These are phyloP conservation scores for Oxyria digyna DNA, from an alignment of 148 eudicot species.

Conservation along the genomic window DNA sequence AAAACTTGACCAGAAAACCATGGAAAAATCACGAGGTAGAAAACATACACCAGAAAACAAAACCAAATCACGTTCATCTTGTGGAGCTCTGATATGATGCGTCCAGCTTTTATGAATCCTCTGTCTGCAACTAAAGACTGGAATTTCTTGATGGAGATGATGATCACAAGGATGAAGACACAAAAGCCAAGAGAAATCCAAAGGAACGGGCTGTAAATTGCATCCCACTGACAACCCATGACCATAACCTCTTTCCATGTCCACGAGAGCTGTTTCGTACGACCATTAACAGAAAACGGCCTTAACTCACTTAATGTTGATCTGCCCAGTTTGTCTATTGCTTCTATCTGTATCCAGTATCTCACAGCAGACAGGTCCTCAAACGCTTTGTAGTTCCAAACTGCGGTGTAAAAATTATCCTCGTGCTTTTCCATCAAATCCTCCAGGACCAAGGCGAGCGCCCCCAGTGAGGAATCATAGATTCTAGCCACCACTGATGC, in stretches of 20 bases:
- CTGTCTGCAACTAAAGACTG: constrained; percentile 36
- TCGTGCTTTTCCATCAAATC: constrained; percentile 38
- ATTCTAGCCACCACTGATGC: constrained; percentile 58
- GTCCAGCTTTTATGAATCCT: constrained; percentile 40
- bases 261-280: constrained; percentile 44
- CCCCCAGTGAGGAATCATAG: constrained; percentile 55
- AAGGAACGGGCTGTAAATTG: constrained; percentile 58
- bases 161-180: constrained; percentile 42
- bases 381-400: constrained; percentile 68
- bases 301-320: constrained; percentile 43
- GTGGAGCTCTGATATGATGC: constrained; percentile 46
- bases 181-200: constrained; percentile 29
- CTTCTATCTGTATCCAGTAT: constrained; percentile 77
- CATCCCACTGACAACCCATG: constrained; percentile 90
- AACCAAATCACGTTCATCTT: constrained; percentile 42
- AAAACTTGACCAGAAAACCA: constrained; percentile 66
- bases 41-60: constrained; percentile 36
- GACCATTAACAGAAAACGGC: constrained; percentile 73
- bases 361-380: constrained; percentile 65
- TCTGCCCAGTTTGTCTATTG: constrained; percentile 42
- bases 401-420: constrained; percentile 31
- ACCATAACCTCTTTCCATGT: constrained; percentile 76
- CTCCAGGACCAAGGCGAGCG: constrained; percentile 42
- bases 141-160: constrained; percentile 31
- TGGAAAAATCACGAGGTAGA: constrained; percentile 67